Conservation (phyloP, 805 yeast species). For the Wickerhamiella alocasiicola region DNA sequence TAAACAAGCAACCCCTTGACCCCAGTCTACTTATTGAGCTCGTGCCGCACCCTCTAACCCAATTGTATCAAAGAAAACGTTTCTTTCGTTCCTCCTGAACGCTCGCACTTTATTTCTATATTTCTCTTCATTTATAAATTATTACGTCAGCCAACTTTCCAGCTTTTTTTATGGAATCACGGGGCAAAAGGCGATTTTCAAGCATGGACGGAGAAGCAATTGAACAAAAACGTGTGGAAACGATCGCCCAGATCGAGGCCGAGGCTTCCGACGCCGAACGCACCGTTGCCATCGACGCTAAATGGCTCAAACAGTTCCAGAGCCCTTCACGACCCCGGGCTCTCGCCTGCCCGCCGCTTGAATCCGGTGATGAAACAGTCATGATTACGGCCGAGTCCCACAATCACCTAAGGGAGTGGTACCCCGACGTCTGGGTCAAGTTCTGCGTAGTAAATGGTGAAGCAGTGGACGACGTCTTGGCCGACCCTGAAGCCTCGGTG, state of each 20-base stretch:
- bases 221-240: neutral
- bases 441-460: slow-evolving; percentile 3
- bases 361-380: neutral
- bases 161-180: slow-evolving; percentile 6
- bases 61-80: too few species aligned
- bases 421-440: slow-evolving; percentile 1
- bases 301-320: slow-evolving; percentile 4
- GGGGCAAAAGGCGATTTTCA: slow-evolving; percentile 8
- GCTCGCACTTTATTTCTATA: too few species aligned
- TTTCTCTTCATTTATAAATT: too few species aligned
- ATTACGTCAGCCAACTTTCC: too few species aligned
- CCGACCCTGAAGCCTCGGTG: neutral
- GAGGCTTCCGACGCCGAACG: neutral
- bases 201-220: slow-evolving; percentile 6
- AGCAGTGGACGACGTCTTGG: neutral
- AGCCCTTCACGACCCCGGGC: neutral
- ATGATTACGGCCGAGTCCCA: slow-evolving; percentile 2
- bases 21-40: too few species aligned
- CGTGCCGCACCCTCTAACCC: too few species aligned
- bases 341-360: neutral
- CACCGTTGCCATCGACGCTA: neutral
- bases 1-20: too few species aligned
- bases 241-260: slow-evolving; percentile 3
- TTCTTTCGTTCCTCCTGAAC: too few species aligned
- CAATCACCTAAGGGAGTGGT: slow-evolving; percentile 5